Conservation (phyloP, 1,284 basidiomycete species). For the Singerocomus inundabilis region DNA sequence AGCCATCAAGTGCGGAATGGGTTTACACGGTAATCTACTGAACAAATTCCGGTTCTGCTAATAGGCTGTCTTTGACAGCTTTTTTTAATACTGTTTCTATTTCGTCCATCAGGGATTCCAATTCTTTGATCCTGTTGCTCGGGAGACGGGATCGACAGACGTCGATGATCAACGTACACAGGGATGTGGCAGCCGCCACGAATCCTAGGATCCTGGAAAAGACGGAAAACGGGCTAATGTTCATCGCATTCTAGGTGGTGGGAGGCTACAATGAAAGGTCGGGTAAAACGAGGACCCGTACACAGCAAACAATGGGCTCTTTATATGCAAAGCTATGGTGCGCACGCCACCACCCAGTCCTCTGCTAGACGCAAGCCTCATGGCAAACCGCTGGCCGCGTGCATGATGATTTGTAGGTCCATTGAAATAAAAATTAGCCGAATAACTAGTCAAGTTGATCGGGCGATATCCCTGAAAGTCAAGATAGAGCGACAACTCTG, state of each 20-base stretch:
- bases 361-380: no score
- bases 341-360: no score
- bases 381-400: no score
- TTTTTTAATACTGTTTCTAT: not conserved
- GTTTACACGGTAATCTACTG: not conserved
- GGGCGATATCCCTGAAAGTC: no score
- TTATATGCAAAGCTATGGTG: no score
- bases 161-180: not conserved
- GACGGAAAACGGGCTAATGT: not conserved
- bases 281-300: no score
- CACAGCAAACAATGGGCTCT: no score
- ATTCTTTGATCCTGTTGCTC: not conserved
- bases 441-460: no score
- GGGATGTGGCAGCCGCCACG: not conserved
- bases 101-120: not conserved
- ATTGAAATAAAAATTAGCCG: no score
- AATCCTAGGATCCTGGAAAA: not conserved
- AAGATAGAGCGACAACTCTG: no score
- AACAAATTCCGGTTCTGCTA: not conserved
- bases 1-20: not conserved
- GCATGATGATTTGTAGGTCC: no score
- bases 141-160: not conserved
- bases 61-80: not conserved
- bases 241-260: not conserved
- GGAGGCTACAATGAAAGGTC: no score